Evolutionary conservation across 192 early-diverging fungal species (phyloP).

Genomic region (Gigaspora rosea): DNA sequence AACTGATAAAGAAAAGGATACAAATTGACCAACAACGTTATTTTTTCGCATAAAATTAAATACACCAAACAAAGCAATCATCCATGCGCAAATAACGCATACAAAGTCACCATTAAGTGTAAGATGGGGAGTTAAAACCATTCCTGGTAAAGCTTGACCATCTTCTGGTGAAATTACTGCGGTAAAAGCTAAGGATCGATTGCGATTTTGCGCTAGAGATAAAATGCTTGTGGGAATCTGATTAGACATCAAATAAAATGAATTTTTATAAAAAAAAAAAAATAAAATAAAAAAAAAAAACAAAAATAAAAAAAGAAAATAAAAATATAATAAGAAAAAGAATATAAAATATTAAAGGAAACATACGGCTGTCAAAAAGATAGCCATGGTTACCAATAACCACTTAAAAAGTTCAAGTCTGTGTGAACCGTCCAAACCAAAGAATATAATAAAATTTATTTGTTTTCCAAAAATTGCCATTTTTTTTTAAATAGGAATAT

Average conservation of each 20-base stretch:
- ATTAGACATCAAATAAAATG: not conserved
- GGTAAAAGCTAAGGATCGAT: not conserved
- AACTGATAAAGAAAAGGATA: slow-evolving; percentile 16
- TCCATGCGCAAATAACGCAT: slow-evolving; percentile 11
- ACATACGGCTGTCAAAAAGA: slow-evolving; percentile 22
- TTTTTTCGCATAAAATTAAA: slow-evolving; percentile 14
- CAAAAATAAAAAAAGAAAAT: not conserved
- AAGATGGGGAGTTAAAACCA: not conserved
- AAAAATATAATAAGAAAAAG: not conserved
- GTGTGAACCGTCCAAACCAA: not conserved
- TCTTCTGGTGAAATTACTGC: slow-evolving; percentile 8
- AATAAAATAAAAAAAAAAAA: not conserved
- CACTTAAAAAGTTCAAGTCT: not conserved
- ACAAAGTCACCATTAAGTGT: not conserved
- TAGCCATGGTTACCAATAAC: slow-evolving; percentile 2
- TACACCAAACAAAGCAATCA: slow-evolving; percentile 12
- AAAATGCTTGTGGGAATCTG: slow-evolving; percentile 10
- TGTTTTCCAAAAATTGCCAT: slow-evolving; percentile 10
- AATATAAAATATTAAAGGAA: not conserved
- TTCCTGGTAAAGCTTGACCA: not conserved
- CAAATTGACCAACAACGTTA: slow-evolving; percentile 19
- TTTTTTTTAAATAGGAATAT: not conserved
- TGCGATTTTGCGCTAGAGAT: not conserved
- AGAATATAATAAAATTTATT: not conserved
- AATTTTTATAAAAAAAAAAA: not conserved